Conservation (phyloP, 192 early-diverging fungal species). For the Backusella circina region DNA sequence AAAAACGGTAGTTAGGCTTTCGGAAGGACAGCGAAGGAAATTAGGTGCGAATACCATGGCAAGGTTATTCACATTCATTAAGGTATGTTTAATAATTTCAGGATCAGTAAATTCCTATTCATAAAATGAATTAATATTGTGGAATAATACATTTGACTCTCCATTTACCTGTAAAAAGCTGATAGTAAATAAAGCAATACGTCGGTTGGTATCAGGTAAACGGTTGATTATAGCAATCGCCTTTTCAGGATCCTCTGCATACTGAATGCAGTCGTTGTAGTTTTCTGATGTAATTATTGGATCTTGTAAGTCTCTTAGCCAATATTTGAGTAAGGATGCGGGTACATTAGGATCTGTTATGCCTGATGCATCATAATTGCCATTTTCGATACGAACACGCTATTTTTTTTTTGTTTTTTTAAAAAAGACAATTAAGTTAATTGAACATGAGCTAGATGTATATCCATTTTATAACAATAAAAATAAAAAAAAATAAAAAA, state of each 20-base stretch:
- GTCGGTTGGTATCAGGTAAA: conserved; percentile 60
- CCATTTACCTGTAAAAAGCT: conserved; percentile 68
- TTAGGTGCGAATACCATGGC: conserved; percentile 98
- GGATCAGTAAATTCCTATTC: conserved; percentile 67
- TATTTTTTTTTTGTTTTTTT: conserved; percentile 31
- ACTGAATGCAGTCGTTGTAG: conserved; percentile 75
- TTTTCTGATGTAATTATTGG: conserved; percentile 82
- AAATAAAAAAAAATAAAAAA: not conserved
- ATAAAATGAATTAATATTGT: not conserved
- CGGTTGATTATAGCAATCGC: conserved; percentile 47
- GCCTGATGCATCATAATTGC: conserved; percentile 59
- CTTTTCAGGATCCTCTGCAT: conserved; percentile 48
- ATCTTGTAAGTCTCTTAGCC: conserved; percentile 91
- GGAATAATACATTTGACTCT: not conserved
- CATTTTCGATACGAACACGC: conserved; percentile 80
- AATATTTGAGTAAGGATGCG: conserved; percentile 86
- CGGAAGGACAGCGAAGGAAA: conserved; percentile 82
- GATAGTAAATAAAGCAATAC: conserved; percentile 75
- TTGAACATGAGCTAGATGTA: not conserved
- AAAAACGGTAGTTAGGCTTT: conserved; percentile 58
- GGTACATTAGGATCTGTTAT: conserved; percentile 92
- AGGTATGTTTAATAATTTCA: conserved; percentile 69
- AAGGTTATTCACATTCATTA: conserved; percentile 87
- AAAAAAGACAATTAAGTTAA: not conserved
- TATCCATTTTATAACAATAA: not conserved